A percentile compares a stretch with the other conserved stretches of the same genome.
Evolutionary conservation across 768 basidiomycete species (phyloP).

Genomic region (Phlebiopsis gigantea): DNA sequence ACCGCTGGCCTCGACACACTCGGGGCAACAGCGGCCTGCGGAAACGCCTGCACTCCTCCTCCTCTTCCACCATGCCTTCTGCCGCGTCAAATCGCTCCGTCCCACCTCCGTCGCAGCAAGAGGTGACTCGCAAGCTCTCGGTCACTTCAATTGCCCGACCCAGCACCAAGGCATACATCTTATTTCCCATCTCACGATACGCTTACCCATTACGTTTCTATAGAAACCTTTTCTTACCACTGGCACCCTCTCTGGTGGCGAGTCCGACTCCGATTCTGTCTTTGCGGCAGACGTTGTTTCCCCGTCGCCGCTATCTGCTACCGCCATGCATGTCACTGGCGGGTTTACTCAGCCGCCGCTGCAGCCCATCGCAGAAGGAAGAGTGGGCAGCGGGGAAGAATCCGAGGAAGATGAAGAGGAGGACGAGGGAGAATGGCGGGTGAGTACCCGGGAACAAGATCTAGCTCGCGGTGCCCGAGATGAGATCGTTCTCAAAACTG

Average conservation of each 20-base stretch:
- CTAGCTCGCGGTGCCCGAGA: slow-evolving; percentile 46
- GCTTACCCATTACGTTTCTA: slow-evolving; percentile 6
- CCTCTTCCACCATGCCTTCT: slow-evolving; percentile 7
- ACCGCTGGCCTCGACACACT: slow-evolving; percentile 5
- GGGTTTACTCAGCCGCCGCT: slow-evolving; percentile 46
- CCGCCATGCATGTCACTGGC: slow-evolving; percentile 24
- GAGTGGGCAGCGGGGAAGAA: slow-evolving; percentile 67
- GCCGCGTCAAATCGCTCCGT: slow-evolving; percentile 29
- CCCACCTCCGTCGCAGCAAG: slow-evolving; percentile 78
- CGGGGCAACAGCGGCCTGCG: not conserved
- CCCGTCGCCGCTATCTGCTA: slow-evolving; percentile 32
- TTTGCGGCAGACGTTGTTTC: slow-evolving; percentile 45
- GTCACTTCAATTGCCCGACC: slow-evolving; percentile 58
- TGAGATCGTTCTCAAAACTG: slow-evolving; percentile 79
- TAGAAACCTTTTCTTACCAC: slow-evolving; percentile 27
- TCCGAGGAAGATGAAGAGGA: slow-evolving; percentile 72
- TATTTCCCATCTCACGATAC: not conserved
- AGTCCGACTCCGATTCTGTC: slow-evolving; percentile 83
- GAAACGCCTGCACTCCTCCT: not conserved
- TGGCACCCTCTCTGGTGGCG: slow-evolving; percentile 59
- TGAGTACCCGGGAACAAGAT: slow-evolving; percentile 38
- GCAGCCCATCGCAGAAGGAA: slow-evolving; percentile 68
- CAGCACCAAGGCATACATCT: slow-evolving; percentile 28
- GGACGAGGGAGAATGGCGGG: slow-evolving; percentile 61
- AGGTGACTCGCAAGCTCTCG: slow-evolving; percentile 82